A percentile compares a stretch with the other conserved stretches of the same genome.
phyloP scores from a whole-genome alignment of 352 stramenopile species.

The Phytophthora uliginosa region DNA sequence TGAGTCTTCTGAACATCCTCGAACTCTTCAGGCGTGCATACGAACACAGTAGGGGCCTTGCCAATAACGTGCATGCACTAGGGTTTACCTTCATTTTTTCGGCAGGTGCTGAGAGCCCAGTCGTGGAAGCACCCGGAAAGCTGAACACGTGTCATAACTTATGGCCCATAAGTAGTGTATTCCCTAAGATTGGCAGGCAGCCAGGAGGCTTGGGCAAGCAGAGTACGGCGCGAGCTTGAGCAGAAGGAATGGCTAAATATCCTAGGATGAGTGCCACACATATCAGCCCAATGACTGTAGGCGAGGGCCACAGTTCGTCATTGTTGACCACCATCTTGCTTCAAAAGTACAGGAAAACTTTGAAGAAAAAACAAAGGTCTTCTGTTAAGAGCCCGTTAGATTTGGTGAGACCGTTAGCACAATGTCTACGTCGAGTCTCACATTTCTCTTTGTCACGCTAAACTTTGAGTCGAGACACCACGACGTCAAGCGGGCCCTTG shows the following conservation, averaged over 20 bases:
- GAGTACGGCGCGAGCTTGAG: slow-evolving; percentile 30
- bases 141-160: slow-evolving; percentile 47
- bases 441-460: background rate
- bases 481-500: slow-evolving; percentile 40
- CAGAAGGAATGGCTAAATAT: slow-evolving; percentile 31
- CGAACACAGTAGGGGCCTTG: slow-evolving; percentile 36
- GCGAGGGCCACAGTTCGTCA: slow-evolving; percentile 11
- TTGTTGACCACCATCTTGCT: background rate
- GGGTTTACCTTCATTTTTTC: slow-evolving; percentile 29
- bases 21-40: slow-evolving; percentile 41
- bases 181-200: slow-evolving; percentile 57
- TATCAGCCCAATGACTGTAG: background rate
- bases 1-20: slow-evolving; percentile 55
- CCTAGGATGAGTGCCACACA: slow-evolving; percentile 33
- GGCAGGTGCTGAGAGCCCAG: slow-evolving; percentile 44
- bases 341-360: background rate
- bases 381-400: background rate
- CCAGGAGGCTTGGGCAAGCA: slow-evolving; percentile 49
- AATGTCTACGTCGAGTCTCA: background rate
- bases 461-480: slow-evolving; percentile 25
- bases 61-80: slow-evolving; percentile 64
- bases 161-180: slow-evolving; percentile 65
- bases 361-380: background rate
- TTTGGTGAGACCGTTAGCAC: background rate
- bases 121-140: slow-evolving; percentile 57